Conservation (phyloP, 2,329 filamentous ascomycete species). For the Metarhizium brunneum region DNA sequence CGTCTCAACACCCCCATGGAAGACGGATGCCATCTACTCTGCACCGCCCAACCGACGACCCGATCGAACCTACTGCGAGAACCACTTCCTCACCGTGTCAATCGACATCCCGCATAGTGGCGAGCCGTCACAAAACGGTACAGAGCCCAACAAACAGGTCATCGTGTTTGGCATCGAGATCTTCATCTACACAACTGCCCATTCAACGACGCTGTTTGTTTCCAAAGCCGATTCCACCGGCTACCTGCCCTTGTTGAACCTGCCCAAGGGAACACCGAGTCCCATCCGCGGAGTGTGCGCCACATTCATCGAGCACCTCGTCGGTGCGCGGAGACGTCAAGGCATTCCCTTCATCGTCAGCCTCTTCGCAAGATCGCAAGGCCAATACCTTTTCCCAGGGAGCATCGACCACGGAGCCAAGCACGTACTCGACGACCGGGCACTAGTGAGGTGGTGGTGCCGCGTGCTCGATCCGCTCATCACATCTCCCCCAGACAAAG, state of each 20-base stretch:
- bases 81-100: conserved; percentile 58
- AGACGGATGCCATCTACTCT: conserved; percentile 67
- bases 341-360: conserved; percentile 68
- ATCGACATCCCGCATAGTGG: conserved; percentile 22
- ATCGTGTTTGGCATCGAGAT: conserved; percentile 80
- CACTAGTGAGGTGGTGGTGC: conserved; percentile 94
- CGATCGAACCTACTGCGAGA: conserved; percentile 78
- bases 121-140: neutral
- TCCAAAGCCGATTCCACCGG: conserved; percentile 97
- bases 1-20: conserved; percentile 73
- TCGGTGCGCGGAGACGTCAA: conserved; percentile 54
- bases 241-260: conserved; percentile 59
- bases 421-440: conserved; percentile 85
- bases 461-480: conserved; percentile 73
- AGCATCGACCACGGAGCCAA: conserved; percentile 79
- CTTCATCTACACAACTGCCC: conserved; percentile 73
- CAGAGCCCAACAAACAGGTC: conserved; percentile 34
- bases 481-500: conserved; percentile 22
- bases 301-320: conserved; percentile 67
- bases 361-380: conserved; percentile 84
- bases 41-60: conserved; percentile 62
- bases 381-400: conserved; percentile 89
- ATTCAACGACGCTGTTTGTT: conserved; percentile 81
- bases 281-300: conserved; percentile 67
- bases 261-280: conserved; percentile 55